A percentile compares a stretch with the other conserved stretches of the same genome.
These are phyloP conservation scores for Rhexocercosporidium sp. DNA, from an alignment of 2,329 filamentous ascomycete species.

Conservation along the genomic window DNA sequence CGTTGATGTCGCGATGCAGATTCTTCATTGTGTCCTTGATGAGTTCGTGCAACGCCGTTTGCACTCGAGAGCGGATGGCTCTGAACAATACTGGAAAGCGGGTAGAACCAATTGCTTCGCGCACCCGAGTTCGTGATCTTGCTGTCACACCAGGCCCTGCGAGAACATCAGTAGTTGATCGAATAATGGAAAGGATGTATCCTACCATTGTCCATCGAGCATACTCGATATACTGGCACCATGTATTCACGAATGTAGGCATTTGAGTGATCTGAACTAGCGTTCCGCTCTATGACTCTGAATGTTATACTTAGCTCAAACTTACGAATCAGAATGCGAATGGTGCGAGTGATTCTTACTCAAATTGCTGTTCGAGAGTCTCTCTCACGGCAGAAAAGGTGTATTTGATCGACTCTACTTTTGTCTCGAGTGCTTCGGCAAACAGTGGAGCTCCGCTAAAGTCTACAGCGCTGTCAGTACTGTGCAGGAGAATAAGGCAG, in stretches of 20 bases:
- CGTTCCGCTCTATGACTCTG: slow-evolving; percentile 5
- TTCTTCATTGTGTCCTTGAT: neutral
- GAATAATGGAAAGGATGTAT: neutral
- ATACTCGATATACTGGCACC: slow-evolving; percentile 7
- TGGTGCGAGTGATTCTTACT: neutral
- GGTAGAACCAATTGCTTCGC: slow-evolving; percentile 8
- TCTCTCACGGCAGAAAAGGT: neutral
- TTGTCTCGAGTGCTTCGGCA: slow-evolving; percentile 8
- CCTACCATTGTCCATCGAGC: neutral
- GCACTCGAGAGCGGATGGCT: slow-evolving; percentile 1
- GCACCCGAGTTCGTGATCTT: neutral
- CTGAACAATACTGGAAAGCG: slow-evolving; percentile 1
- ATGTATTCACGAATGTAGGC: slow-evolving; percentile 9
- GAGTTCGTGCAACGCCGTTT: neutral
- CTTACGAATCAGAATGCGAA: neutral
- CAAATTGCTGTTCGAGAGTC: neutral
- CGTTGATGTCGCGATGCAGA: neutral
- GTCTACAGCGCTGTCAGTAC: neutral
- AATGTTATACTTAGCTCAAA: neutral
- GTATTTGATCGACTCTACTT: slow-evolving; percentile 1
- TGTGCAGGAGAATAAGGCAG: neutral
- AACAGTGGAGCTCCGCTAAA: slow-evolving; percentile 17
- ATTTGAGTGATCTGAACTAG: slow-evolving; percentile 5
- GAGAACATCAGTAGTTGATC: neutral
- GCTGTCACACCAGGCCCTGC: neutral